These are phyloP conservation scores for Colletotrichum scovillei DNA, from an alignment of 2,329 filamentous ascomycete species.

Conservation along the genomic window DNA sequence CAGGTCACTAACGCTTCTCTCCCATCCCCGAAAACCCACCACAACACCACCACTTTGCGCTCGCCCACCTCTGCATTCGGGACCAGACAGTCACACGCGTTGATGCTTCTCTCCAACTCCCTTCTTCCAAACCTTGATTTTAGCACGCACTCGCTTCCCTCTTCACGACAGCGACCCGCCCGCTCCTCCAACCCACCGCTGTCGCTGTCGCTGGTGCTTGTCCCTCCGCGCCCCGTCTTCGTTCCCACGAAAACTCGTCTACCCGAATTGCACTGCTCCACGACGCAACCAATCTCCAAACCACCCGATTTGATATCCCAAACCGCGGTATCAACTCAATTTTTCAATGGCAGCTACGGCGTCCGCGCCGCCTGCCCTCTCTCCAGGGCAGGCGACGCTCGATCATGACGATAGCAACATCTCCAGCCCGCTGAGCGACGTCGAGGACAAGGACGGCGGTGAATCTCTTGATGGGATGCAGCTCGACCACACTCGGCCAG, in stretches of 20 bases:
- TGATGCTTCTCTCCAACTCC: constrained; percentile 28
- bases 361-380: constrained; percentile 60
- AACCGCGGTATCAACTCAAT: constrained; percentile 4
- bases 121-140: constrained; percentile 14
- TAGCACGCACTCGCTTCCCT: constrained; percentile 17
- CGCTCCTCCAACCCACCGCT: constrained; percentile 30
- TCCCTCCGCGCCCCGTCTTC: constrained; percentile 29
- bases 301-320: constrained; percentile 15
- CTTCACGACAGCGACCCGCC: constrained; percentile 23
- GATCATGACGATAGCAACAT: constrained; percentile 75
- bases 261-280: constrained; percentile 22
- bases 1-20: constrained; percentile 38
- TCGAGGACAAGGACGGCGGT: constrained; percentile 81
- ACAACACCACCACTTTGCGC: constrained; percentile 33
- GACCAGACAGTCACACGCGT: constrained; percentile 22
- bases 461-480: constrained; percentile 73
- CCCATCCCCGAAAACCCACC: constrained; percentile 36
- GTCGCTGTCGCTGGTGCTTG: constrained; percentile 26
- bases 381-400: constrained; percentile 56
- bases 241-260: constrained; percentile 34
- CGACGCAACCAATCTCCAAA: constrained; percentile 17
- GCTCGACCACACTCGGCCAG: constrained; percentile 45
- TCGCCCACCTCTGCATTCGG: constrained; percentile 20
- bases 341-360: constrained; percentile 64
- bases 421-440: constrained; percentile 93